These are phyloP conservation scores for Oxyria digyna DNA, from an alignment of 148 eudicot genomes.

Conservation along the genomic window DNA sequence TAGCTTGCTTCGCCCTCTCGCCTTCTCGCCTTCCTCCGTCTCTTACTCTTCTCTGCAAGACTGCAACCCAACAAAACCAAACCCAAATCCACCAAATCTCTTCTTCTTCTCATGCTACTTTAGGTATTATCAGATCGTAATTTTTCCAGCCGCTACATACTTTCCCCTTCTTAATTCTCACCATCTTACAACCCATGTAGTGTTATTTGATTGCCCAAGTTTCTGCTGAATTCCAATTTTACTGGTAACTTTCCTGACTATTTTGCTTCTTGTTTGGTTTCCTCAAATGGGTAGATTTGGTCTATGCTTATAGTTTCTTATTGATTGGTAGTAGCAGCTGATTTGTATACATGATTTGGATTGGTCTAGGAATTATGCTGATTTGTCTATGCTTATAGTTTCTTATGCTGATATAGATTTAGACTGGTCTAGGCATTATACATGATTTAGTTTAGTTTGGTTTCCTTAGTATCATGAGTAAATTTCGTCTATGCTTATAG, in stretches of 20 bases:
- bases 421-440: too few relatives aligned
- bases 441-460: too few relatives aligned
- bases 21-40: conserved; percentile 4
- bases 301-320: neutral
- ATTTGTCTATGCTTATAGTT: too few relatives aligned
- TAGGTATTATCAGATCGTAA: neutral
- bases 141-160: neutral
- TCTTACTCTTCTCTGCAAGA: neutral
- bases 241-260: neutral
- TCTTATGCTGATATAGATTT: too few relatives aligned
- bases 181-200: neutral
- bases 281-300: neutral
- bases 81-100: neutral
- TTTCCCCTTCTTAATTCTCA: neutral
- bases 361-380: neutral
- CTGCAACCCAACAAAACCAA: neutral
- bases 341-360: neutral
- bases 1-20: neutral
- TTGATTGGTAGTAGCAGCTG: too few relatives aligned
- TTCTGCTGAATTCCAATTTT: neutral
- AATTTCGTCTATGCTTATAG: too few relatives aligned
- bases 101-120: neutral
- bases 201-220: too few relatives aligned
- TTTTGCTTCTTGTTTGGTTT: neutral
- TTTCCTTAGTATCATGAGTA: too few relatives aligned